Conservation (phyloP, 495 filamentous ascomycete genomes). For the Massariosphaeria phaeospora region DNA sequence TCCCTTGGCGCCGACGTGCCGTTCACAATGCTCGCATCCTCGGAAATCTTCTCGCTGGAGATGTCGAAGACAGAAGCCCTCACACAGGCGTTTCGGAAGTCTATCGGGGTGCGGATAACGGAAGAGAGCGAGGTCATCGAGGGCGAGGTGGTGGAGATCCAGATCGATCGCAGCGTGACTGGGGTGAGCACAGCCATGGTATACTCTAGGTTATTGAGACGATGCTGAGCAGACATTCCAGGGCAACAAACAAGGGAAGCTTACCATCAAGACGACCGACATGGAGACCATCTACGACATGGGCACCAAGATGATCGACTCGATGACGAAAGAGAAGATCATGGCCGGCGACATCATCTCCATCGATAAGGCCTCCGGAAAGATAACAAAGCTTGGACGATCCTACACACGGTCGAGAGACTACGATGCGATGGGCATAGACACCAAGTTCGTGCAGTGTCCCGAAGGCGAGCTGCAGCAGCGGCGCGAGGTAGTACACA, state of each 20-base stretch:
- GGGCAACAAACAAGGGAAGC: conserved; percentile 93
- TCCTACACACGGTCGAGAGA: conserved; percentile 91
- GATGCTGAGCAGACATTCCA: too few species aligned
- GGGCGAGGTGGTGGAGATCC: conserved; percentile 98
- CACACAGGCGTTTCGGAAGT: conserved; percentile 94
- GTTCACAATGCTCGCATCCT: conserved; percentile 91
- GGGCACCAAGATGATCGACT: conserved; percentile 98
- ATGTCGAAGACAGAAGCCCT: conserved; percentile 99
- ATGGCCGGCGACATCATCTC: conserved; percentile 97
- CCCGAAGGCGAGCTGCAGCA: conserved; percentile 98
- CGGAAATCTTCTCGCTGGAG: conserved; percentile 95
- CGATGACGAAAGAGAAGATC: conserved; percentile 97
- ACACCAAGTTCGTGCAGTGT: conserved; percentile 96
- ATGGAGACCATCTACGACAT: conserved; percentile 99
- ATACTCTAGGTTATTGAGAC: too few species aligned
- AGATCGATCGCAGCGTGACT: conserved; percentile 95
- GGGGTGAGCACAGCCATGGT: conserved; percentile 58
- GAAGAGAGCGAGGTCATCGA: conserved; percentile 99
- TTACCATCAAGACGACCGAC: conserved; percentile 98
- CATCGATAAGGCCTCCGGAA: conserved; percentile 95
- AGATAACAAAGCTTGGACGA: conserved; percentile 92
- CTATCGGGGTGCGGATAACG: conserved; percentile 93
- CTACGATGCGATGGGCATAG: conserved; percentile 98
- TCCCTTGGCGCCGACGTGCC: conserved; percentile 89
- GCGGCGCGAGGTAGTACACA: conserved; percentile 93